Evolutionary conservation across 768 basidiomycete genomes (phyloP), one percentile per base, ranked within the genome.

Genomic region (Trametes coccinea): DNA sequence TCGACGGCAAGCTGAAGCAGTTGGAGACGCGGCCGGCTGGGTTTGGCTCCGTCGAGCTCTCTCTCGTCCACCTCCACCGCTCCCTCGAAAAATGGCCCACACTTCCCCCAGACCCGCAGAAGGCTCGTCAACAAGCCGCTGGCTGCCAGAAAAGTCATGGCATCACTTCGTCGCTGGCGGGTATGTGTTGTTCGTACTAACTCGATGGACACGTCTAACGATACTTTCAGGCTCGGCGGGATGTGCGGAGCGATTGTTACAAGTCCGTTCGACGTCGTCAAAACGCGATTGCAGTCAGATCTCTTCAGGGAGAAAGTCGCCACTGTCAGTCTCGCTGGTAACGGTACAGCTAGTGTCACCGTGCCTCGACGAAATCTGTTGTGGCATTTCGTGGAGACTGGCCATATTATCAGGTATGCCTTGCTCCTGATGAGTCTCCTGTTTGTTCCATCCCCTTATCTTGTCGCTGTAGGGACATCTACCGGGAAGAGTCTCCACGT

Each of bases 221-320:
- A 52, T 53, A 22, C 46, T 10, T 53, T 16, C 57, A 98, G 96
- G 22, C 78, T 98, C 16, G 97, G 96, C 29, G 97, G 95, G 43
- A 96, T 98, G 95, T 93, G 93, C 70, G 97, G 96, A 37, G 95
- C 95, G 16, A 90, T 97, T 61, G 88, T 98, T 3, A 99, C 97
- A 0, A 94, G 93, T 46, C 96, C 97, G 0, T 96, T 99, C 69
- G 97, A 99, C 74, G 94, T 99, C 34, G 95, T 98, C 64, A 98
- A 98, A 78, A 99, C 97, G 45, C 89, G 97, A 3, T 79, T 98
- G 6, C 97, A 99, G 76, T 96, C 94, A 2, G 88, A 88, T 74
- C 78, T 98, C 22, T 97, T 95, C 71, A 74, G 77, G 33, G 78
- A 79, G 60, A 81, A 79, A 55, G 76, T 79, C 43, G 67, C 75